Conservation (phyloP, 2,329 filamentous ascomycete genomes). For the Cytospora schulzeri region DNA sequence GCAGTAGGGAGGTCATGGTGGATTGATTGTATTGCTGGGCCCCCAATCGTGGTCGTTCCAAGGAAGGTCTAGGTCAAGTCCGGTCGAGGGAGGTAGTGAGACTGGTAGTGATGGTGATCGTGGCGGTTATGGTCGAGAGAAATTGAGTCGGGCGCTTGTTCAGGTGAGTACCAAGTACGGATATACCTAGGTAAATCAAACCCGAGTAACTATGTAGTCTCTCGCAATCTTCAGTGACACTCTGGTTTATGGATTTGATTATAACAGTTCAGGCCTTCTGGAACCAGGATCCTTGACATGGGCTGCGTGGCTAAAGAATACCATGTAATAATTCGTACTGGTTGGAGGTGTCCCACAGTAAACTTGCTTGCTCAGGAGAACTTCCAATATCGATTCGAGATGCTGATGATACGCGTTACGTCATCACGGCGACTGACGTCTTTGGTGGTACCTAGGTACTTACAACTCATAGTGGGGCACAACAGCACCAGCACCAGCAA, state of each 20-base stretch:
- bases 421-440: background rate
- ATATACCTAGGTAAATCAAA: too few relatives aligned
- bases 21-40: constrained; percentile 1
- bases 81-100: background rate
- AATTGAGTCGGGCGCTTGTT: background rate
- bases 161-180: too few relatives aligned
- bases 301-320: background rate
- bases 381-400: background rate
- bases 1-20: constrained; percentile 78
- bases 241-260: background rate
- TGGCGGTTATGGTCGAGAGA: background rate
- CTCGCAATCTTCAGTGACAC: too few relatives aligned
- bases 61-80: too few relatives aligned
- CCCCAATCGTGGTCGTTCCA: background rate
- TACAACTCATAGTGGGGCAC: too few relatives aligned
- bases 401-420: background rate
- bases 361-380: background rate
- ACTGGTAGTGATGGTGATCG: background rate
- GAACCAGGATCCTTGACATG: background rate
- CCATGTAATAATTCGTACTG: too few relatives aligned
- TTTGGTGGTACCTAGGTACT: background rate
- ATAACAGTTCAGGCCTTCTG: too few relatives aligned
- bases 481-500: too few relatives aligned
- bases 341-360: background rate
- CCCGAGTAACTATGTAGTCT: too few relatives aligned